Conservation (phyloP, 1,139 yeast genomes). For the Saccharomycopsis hybrid region DNA sequence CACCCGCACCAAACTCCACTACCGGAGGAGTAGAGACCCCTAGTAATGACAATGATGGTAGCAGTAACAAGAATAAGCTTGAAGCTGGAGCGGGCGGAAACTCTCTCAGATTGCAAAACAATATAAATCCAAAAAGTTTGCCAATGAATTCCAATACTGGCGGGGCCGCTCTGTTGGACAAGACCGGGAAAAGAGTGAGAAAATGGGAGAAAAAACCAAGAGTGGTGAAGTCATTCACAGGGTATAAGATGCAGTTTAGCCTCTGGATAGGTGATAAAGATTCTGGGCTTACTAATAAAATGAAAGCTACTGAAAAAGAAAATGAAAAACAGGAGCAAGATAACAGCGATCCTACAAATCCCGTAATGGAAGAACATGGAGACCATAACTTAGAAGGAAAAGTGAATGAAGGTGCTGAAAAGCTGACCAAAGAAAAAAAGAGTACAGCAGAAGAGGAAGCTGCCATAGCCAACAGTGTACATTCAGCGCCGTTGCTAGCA, state of each 20-base stretch:
- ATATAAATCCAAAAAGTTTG: conserved; percentile 9
- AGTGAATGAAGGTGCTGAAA: too few relatives aligned
- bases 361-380: too few relatives aligned
- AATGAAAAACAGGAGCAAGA: conserved; percentile 11
- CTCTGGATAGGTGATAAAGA: conserved; percentile 31
- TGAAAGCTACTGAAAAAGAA: conserved; percentile 21
- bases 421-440: too few relatives aligned
- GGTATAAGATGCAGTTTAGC: conserved; percentile 43
- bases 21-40: too few relatives aligned
- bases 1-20: too few relatives aligned
- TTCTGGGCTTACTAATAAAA: conserved; percentile 17
- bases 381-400: too few relatives aligned
- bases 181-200: conserved; percentile 43
- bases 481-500: too few relatives aligned
- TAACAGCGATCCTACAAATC: not conserved
- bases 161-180: conserved; percentile 31
- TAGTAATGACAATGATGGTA: not conserved
- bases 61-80: not conserved
- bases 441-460: too few relatives aligned
- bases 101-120: not conserved
- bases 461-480: too few relatives aligned
- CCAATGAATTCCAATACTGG: conserved; percentile 14
- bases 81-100: not conserved
- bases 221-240: conserved; percentile 52
- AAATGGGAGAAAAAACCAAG: conserved; percentile 46